These are phyloP conservation scores for Tetraselmis striata DNA, from an alignment of 139 green algal species.

Conservation along the genomic window DNA sequence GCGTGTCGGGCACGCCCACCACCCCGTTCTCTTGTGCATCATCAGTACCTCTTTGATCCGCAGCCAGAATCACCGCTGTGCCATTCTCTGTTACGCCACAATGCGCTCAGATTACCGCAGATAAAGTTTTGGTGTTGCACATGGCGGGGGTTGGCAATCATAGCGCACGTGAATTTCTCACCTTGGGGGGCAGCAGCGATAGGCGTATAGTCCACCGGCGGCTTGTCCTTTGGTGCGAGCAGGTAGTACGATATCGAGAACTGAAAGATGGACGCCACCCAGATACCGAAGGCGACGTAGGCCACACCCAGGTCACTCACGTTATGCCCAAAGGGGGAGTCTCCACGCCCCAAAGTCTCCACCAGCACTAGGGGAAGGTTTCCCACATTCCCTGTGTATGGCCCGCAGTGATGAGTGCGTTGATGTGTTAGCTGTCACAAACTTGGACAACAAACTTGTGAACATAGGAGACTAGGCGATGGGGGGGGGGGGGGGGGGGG, in stretches of 20 bases:
- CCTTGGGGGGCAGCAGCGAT: neutral
- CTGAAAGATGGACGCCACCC: neutral
- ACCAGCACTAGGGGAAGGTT: neutral
- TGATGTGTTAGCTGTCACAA: too few relatives aligned
- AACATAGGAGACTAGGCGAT: too few relatives aligned
- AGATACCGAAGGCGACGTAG: neutral
- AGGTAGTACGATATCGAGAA: neutral
- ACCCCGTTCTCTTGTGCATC: neutral
- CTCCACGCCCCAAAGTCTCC: neutral
- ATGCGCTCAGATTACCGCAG: too few relatives aligned
- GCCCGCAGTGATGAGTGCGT: too few relatives aligned
- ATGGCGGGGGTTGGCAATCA: too few relatives aligned
- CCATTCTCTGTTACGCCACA: neutral
- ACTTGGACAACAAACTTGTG: too few relatives aligned
- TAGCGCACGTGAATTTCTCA: too few relatives aligned
- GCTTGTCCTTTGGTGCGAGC: neutral
- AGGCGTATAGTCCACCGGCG: neutral
- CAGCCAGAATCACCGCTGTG: neutral
- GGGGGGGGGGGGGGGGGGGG: too few relatives aligned
- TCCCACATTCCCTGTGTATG: neutral
- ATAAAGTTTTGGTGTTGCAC: too few relatives aligned
- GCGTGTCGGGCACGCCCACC: neutral
- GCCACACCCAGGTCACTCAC: neutral
- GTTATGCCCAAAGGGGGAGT: neutral
- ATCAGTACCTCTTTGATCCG: neutral